These are phyloP conservation scores for Naganishia sp. DNA, from an alignment of 1,284 basidiomycete genomes.

Conservation along the genomic window DNA sequence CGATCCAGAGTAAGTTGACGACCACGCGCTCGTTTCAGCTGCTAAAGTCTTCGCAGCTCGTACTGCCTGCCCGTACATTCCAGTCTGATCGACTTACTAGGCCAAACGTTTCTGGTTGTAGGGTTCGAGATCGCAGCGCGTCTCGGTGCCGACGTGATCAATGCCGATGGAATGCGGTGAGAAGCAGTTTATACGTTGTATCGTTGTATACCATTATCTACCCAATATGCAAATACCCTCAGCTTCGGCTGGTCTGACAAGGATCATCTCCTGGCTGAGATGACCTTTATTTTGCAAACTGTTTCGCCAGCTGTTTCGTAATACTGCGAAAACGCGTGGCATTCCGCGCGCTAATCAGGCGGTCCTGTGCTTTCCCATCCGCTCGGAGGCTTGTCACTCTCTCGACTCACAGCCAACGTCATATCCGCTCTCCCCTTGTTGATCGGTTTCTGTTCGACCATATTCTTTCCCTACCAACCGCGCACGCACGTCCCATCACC, in stretches of 20 bases:
- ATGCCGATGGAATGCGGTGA: conserved; percentile 21
- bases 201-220: neutral
- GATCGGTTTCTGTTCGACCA: neutral
- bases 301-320: too few relatives aligned
- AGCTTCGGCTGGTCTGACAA: too few relatives aligned
- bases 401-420: conserved; percentile 5
- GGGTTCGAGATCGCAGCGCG: conserved; percentile 55
- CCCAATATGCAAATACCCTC: too few relatives aligned
- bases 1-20: conserved; percentile 71
- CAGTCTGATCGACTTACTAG: conserved; percentile 85
- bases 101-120: conserved; percentile 71
- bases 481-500: conserved; percentile 1
- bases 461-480: too few relatives aligned
- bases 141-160: conserved; percentile 47
- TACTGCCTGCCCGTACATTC: conserved; percentile 91
- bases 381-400: too few relatives aligned
- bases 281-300: too few relatives aligned
- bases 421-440: neutral
- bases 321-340: too few relatives aligned
- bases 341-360: too few relatives aligned
- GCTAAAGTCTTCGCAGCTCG: conserved; percentile 53
- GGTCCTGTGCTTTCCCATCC: too few relatives aligned
- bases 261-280: too few relatives aligned
- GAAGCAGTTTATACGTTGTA: neutral
- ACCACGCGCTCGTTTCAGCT: neutral